Evolutionary conservation across 371 early-diverging fungal genomes (phyloP), one percentile per base, ranked within the genome.

Genomic region (Mortierella sp.): DNA sequence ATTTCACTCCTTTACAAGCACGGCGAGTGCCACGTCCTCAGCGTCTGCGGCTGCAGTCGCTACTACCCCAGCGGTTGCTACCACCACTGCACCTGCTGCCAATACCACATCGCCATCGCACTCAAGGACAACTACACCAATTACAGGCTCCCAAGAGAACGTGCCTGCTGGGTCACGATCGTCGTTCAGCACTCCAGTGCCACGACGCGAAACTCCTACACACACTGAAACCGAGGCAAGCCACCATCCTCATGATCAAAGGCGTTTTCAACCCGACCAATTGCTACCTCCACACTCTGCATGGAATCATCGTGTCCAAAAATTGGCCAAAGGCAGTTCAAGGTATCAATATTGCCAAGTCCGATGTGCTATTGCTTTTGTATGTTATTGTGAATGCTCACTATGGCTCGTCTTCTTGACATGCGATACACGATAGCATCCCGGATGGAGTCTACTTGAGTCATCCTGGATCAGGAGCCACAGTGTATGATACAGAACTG

Each of bases 401-500:
- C 10, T 34, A 7, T 34, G 34, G 10, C 2, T 27, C 44, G 39
- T 17, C 21, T 39, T 22, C n/a, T 41, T 25, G 46, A 5, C 44
- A 16, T 6, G 25, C 19, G 19, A 28, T 6, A 25, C 28, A 16
- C 22, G 29, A 37, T 46, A 79, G 79, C 28, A 52, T 73, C 37
- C 81, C 79, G 4, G 81, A 80, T 61, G 81, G 81, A 12, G 79
- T 80, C 2, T 74, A 68, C 34, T 51, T 80, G 5, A 65, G 39
- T 29, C 64, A 60, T 29, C 55, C 65, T 1, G 66, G 43, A 37
- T 57, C 71, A 0, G 57, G 63, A n/a, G 37, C 46, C 8, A 66
- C 55, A 16, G 55, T 58, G 21, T 79, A 79, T 39, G 74, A 78
- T 43, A 73, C 66, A 19, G 71, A 61, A 12, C 37, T 74, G 27